A percentile compares a stretch with the other conserved stretches of the same genome.
Evolutionary conservation across 768 basidiomycete species (phyloP).

Genomic region (Xanthoconium stramineum): DNA sequence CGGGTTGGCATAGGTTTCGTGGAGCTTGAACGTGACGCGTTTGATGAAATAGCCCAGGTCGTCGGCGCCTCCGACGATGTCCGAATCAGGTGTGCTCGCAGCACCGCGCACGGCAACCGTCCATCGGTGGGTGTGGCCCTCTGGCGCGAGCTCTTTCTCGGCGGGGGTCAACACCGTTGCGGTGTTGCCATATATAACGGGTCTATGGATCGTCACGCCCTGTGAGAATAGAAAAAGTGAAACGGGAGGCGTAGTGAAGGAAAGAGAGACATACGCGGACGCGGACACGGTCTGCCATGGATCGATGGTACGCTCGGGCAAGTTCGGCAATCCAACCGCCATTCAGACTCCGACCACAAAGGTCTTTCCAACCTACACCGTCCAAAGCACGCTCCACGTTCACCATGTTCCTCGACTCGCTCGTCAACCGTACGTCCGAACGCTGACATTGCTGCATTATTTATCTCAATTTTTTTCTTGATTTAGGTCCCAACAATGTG

Average conservation of each 20-base stretch:
- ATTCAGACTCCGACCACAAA: conserved; percentile 32
- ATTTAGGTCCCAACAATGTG: conserved; percentile 58
- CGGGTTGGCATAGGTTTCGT: conserved; percentile 93
- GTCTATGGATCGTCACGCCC: conserved; percentile 85
- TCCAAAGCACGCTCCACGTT: neutral
- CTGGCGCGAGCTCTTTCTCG: conserved; percentile 57
- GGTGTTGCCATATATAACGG: conserved; percentile 95
- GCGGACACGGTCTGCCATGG: conserved; percentile 67
- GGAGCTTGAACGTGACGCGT: conserved; percentile 94
- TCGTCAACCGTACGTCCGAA: conserved; percentile 59
- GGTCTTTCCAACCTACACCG: neutral
- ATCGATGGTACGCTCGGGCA: conserved; percentile 38
- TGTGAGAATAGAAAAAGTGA: conserved; percentile 28
- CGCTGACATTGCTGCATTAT: neutral
- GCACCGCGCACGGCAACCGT: conserved; percentile 93
- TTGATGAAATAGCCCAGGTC: conserved; percentile 91
- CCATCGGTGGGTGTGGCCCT: conserved; percentile 94
- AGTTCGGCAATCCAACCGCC: conserved; percentile 35
- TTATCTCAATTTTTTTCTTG: neutral
- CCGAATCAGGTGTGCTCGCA: conserved; percentile 65
- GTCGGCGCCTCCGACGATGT: conserved; percentile 85
- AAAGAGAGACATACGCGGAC: conserved; percentile 57
- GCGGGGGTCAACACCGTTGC: conserved; percentile 72
- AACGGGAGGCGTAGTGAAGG: neutral
- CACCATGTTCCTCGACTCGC: conserved; percentile 52